Evolutionary conservation across 345 rosid genomes (phyloP).

Genomic region (Syzygium aromaticum): DNA sequence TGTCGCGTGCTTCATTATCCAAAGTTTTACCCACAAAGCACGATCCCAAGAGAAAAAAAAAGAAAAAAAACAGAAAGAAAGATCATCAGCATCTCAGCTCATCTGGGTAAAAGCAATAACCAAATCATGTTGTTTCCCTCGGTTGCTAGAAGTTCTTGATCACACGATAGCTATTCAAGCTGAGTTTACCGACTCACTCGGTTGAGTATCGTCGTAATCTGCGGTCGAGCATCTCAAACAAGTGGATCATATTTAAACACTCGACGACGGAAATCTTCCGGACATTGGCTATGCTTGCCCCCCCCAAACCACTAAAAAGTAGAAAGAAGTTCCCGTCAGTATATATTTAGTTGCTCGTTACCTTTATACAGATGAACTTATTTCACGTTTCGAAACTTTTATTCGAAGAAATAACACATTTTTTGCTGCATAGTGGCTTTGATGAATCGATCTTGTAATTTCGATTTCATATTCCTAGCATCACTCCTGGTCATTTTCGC

Average conservation of each 20-base stretch:
- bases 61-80: too few relatives aligned
- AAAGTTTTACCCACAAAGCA: neutral
- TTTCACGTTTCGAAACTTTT: accelerated
- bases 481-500: neutral
- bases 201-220: too few relatives aligned
- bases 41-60: too few relatives aligned
- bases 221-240: too few relatives aligned
- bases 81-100: neutral
- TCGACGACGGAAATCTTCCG: neutral
- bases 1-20: neutral
- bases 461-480: too few relatives aligned
- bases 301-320: neutral
- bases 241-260: too few relatives aligned
- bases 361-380: neutral
- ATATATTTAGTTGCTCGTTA: neutral
- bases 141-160: neutral
- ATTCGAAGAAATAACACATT: neutral
- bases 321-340: neutral
- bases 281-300: neutral
- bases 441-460: neutral
- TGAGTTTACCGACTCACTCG: too few relatives aligned
- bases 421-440: neutral
- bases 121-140: neutral
- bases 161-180: neutral
- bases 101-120: too few relatives aligned